Evolutionary conservation across 2,329 filamentous ascomycete species (phyloP).

Genomic region (Penicillium sp.): DNA sequence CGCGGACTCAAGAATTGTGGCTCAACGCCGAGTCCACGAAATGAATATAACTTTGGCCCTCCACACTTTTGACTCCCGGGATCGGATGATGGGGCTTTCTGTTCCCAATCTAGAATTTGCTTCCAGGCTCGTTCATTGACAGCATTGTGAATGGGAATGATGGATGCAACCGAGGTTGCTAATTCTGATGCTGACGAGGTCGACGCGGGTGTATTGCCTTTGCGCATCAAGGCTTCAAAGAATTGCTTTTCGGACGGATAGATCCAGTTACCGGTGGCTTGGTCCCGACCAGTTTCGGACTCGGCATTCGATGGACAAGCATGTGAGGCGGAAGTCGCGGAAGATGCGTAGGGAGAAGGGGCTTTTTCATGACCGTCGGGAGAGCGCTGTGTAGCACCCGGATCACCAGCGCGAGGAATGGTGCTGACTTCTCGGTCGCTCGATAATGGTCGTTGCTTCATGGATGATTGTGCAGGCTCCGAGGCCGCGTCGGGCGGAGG

Average conservation of each 20-base stretch:
- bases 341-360: constrained; percentile 30
- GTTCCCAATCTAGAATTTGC: constrained; percentile 87
- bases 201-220: constrained; percentile 65
- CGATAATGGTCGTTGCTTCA: constrained; percentile 48
- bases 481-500: constrained; percentile 24
- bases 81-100: constrained; percentile 52
- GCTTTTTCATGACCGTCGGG: constrained; percentile 21
- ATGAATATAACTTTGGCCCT: constrained; percentile 76
- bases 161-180: constrained; percentile 74
- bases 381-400: constrained; percentile 14
- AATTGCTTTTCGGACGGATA: constrained; percentile 97
- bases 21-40: constrained; percentile 58
- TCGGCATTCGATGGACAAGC: constrained; percentile 64
- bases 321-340: constrained; percentile 28
- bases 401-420: constrained; percentile 61
- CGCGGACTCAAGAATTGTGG: constrained; percentile 64
- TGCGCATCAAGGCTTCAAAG: constrained; percentile 92
- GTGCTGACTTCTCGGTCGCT: constrained; percentile 68
- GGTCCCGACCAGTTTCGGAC: constrained; percentile 66
- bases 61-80: constrained; percentile 60
- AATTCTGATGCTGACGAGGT: constrained; percentile 38
- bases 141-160: constrained; percentile 96
- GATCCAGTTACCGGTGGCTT: constrained; percentile 79
- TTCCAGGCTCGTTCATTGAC: constrained; percentile 96
- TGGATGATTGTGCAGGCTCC: constrained; percentile 26